phyloP scores from a whole-genome alignment of 768 basidiomycete genomes.

The Scleroderma bovista region DNA sequence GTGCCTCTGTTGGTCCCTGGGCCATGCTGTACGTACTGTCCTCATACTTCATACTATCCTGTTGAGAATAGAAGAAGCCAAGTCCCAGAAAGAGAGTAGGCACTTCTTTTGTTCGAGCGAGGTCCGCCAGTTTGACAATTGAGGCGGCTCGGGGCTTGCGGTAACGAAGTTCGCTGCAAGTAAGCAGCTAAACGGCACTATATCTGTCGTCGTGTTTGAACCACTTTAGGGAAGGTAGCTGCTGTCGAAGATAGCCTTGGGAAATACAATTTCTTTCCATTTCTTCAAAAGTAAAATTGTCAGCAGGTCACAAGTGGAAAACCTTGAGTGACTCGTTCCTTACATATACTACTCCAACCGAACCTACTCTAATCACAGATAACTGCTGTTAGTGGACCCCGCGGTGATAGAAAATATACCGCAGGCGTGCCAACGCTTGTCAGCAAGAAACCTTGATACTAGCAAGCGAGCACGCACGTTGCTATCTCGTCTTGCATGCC shows the following conservation, averaged over 20 bases:
- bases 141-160: too few relatives aligned
- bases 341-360: neutral
- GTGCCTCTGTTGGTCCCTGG: too few relatives aligned
- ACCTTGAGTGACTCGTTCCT: neutral
- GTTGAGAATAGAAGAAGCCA: too few relatives aligned
- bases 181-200: neutral
- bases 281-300: neutral
- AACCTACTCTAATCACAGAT: neutral
- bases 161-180: too few relatives aligned
- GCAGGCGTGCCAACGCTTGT: neutral
- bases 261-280: neutral
- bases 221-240: neutral
- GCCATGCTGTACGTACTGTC: too few relatives aligned
- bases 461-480: neutral
- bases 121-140: too few relatives aligned
- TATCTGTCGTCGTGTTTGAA: neutral
- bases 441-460: neutral
- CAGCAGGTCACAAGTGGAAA: neutral
- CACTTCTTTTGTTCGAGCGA: too few relatives aligned
- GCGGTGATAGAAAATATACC: neutral
- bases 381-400: neutral
- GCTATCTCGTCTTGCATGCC: neutral
- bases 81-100: too few relatives aligned
- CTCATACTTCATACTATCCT: too few relatives aligned
- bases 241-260: neutral